phyloP scores from a whole-genome alignment of 345 rosid species.

The Salix koriyanagi region DNA sequence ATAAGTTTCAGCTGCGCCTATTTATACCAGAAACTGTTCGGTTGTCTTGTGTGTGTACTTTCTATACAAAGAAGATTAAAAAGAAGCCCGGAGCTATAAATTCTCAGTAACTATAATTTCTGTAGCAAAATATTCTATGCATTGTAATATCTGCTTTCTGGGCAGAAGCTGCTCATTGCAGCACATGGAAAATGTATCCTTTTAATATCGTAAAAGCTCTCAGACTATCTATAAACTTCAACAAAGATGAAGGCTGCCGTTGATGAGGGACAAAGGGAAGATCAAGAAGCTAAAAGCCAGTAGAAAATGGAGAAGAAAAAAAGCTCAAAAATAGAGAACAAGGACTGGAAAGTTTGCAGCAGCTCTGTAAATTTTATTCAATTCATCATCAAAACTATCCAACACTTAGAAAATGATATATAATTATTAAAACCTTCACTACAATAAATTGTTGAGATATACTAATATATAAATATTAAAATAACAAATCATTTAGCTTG shows the following conservation, averaged over 20 bases:
- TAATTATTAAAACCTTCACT: no score
- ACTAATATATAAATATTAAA: no score
- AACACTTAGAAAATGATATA: no score
- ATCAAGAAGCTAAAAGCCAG: no score
- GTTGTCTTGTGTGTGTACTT: background rate
- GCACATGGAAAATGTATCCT: background rate
- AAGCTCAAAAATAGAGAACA: no score
- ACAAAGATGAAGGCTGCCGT: background rate
- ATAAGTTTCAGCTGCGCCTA: background rate
- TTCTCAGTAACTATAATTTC: background rate
- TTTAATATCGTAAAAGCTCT: background rate
- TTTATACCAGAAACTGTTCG: background rate
- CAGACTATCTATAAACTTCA: background rate
- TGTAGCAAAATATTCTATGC: background rate
- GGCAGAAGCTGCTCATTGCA: background rate
- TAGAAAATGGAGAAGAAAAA: no score
- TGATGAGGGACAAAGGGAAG: no score
- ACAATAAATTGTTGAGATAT: no score
- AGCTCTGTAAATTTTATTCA: no score
- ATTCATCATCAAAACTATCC: no score
- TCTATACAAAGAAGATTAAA: background rate
- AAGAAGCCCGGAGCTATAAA: background rate
- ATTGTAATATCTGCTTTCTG: background rate
- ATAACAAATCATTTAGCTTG: no score
- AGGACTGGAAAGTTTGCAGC: no score